A percentile compares a stretch with the other conserved stretches of the same genome.
Conservation (phyloP, 176 grass and related monocot species). For the Juncus inflexus region DNA sequence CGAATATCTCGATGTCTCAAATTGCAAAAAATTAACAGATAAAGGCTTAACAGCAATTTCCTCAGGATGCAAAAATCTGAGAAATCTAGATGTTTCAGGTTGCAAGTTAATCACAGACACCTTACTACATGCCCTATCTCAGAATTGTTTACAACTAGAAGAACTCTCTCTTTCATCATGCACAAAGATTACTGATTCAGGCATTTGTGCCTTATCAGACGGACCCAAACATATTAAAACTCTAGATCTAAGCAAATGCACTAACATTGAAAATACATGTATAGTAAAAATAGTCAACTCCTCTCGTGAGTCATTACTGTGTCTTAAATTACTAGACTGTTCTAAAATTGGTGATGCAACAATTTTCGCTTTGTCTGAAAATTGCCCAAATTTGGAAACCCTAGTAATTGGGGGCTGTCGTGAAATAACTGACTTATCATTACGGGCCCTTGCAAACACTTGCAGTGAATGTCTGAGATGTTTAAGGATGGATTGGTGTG, state of each 20-base stretch:
- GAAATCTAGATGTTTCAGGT: slow-evolving; percentile 36
- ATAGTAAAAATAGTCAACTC: slow-evolving; percentile 52
- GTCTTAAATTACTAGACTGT: slow-evolving; percentile 71
- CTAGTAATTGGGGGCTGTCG: slow-evolving; percentile 65
- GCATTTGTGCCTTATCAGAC: slow-evolving; percentile 52
- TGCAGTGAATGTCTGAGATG: slow-evolving; percentile 49
- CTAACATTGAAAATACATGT: slow-evolving; percentile 67
- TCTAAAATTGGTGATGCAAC: slow-evolving; percentile 54
- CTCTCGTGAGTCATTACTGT: slow-evolving; percentile 51
- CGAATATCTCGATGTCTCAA: slow-evolving; percentile 65
- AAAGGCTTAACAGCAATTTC: slow-evolving; percentile 51
- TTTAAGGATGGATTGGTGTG: slow-evolving; percentile 65
- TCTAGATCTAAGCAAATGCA: slow-evolving; percentile 84
- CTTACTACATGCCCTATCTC: slow-evolving; percentile 55
- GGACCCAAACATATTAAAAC: slow-evolving; percentile 57
- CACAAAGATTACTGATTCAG: slow-evolving; percentile 56
- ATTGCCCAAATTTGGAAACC: slow-evolving; percentile 60
- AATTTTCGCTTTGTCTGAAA: slow-evolving; percentile 53
- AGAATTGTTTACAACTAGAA: slow-evolving; percentile 56
- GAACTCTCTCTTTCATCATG: slow-evolving; percentile 59
- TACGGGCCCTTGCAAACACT: slow-evolving; percentile 46
- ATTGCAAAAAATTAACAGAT: slow-evolving; percentile 81
- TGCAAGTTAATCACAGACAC: slow-evolving; percentile 73
- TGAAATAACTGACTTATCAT: slow-evolving; percentile 53
- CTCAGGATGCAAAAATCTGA: slow-evolving; percentile 58